Base-by-base conservation (phyloP, 192 early-diverging fungal species). In the Umbelopsis isabellina region DNA sequence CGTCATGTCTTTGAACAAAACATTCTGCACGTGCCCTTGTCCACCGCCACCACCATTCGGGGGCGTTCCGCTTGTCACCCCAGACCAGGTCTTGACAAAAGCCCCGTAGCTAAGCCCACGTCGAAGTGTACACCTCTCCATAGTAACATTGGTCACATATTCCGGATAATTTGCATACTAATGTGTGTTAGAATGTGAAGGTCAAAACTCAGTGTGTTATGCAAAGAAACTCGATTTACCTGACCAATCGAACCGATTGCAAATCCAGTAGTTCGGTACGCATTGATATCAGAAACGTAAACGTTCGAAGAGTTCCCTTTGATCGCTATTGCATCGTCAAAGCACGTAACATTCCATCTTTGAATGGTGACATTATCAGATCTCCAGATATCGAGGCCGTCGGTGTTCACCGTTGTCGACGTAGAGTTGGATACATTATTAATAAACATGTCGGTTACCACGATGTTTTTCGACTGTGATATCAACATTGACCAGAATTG, bases 271-370 rank as follows among this genome's bases (percentile, higher is more conserved):
- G 55, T 61, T 16, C 55, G 55, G 33, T 61, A 61, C 10, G 55
- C 55, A 61, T 61, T 35, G 1, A 61, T 35, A 61, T 61, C 55
- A 12, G 55, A 61, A 11, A 61, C 55, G 30, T 61, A 61, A 35
- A 61, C 33, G 30, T 61, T 61, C 30, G 55, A 61, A 13, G 55
- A 61, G 55, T 61, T 61, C 25, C 55, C 55, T 30, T 61, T 61
- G 18, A 61, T 61, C 2, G 55, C 55, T 18, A 61, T 30, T 3
- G 55, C 55, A 12, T 61, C 55, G 33, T 61, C 55, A n/a, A 61
- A 61, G 30, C 55, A 61, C 4, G 55, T 61, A 61, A 61, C n/a
- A 61, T 61, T 61, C 55, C 55, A 61, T 61, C 55, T 33, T n/a
- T 25, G 33, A 35, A 61, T 35, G 12, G 55, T 61, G 6, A 61